Conservation (phyloP, 495 filamentous ascomycete species). For the Rostrohypoxylon terebratum region DNA sequence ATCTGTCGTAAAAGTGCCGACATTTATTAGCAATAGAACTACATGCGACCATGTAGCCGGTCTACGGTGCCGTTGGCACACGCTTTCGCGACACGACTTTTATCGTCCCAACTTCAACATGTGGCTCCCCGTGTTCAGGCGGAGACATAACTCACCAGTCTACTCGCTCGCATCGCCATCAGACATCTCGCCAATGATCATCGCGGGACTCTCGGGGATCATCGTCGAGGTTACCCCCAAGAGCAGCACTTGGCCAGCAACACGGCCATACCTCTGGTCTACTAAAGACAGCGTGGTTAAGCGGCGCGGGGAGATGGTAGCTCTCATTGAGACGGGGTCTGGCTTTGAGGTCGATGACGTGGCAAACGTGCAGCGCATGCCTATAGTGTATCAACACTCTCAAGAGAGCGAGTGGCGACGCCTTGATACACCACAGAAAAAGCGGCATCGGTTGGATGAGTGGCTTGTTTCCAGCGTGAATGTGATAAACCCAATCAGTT, state of each 20-base stretch:
- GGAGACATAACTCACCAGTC: conserved; percentile 40
- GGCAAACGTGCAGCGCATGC: conserved; percentile 24
- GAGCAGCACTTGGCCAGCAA: conserved; percentile 17
- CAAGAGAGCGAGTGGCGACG: background rate
- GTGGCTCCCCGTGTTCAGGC: conserved; percentile 46
- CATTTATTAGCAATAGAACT: conserved; percentile 16
- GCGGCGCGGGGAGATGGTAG: background rate
- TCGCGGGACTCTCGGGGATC: conserved; percentile 55
- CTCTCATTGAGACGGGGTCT: conserved; percentile 36
- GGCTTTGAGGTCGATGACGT: conserved; percentile 11
- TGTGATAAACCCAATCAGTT: background rate
- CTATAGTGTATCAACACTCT: conserved; percentile 21
- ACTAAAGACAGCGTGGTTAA: background rate
- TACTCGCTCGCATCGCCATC: conserved; percentile 58
- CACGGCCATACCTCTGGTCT: background rate
- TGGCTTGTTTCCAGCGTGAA: background rate
- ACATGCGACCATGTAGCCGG: conserved; percentile 49
- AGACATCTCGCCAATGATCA: conserved; percentile 57
- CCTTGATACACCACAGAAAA: conserved; percentile 3
- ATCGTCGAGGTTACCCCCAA: conserved; percentile 52
- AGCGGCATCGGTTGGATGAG: conserved; percentile 32
- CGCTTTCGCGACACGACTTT: conserved; percentile 53
- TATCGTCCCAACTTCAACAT: conserved; percentile 59
- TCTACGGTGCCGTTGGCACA: conserved; percentile 56
- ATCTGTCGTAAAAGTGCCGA: conserved; percentile 30